Evolutionary conservation across 768 basidiomycete species (phyloP).

Genomic region (Kockovaella imperatae): DNA sequence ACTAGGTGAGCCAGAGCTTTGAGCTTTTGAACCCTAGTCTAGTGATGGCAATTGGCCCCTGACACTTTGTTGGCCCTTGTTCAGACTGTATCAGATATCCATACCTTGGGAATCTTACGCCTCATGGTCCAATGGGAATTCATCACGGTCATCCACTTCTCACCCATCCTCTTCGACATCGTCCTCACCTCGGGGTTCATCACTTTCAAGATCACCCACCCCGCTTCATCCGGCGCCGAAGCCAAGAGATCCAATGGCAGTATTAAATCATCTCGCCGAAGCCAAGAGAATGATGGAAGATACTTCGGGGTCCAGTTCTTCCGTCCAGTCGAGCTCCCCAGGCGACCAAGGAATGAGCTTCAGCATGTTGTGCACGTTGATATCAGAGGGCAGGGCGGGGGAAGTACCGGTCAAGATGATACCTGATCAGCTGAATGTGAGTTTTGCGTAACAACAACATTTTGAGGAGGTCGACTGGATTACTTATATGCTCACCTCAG

Average conservation of each 20-base stretch:
- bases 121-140: background rate
- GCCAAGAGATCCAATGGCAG: background rate
- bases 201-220: background rate
- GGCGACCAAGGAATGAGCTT: conserved; percentile 20
- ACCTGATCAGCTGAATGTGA: conserved; percentile 23
- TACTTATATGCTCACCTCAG: background rate
- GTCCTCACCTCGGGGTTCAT: background rate
- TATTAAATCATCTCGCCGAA: conserved; percentile 14
- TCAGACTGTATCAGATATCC: conserved; percentile 8
- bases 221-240: background rate
- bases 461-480: background rate
- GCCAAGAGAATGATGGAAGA: conserved; percentile 25
- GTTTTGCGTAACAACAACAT: conserved; percentile 3
- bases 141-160: background rate
- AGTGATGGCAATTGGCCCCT: too few relatives aligned
- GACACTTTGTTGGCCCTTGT: background rate
- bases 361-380: conserved; percentile 14
- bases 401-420: conserved; percentile 20
- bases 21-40: too few relatives aligned
- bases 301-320: background rate
- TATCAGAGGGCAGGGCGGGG: conserved; percentile 22
- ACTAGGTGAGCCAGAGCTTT: conserved; percentile 10
- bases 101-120: conserved; percentile 20
- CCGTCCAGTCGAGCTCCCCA: background rate
- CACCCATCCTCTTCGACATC: background rate